Conservation (phyloP, 1,284 basidiomycete species). For the Ganoderma resinaceum region DNA sequence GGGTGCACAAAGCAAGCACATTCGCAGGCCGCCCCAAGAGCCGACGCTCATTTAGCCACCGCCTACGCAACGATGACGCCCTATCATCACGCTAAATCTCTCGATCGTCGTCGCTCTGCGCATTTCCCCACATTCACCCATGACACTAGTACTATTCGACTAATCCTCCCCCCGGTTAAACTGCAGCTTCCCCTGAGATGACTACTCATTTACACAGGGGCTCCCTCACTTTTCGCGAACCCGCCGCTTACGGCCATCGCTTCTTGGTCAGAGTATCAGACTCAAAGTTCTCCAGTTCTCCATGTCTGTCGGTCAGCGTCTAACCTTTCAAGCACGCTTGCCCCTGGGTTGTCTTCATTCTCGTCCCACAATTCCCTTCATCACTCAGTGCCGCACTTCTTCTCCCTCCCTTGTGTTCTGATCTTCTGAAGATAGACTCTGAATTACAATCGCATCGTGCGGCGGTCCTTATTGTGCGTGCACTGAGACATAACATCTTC, state of each 20-base stretch:
- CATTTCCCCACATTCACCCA: neutral
- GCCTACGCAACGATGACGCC: neutral
- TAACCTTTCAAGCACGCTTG: neutral
- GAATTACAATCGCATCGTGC: neutral
- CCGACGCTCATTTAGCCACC: neutral
- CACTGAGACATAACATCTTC: neutral
- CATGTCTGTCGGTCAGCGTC: neutral
- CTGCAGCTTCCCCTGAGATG: neutral
- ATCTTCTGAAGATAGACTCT: neutral
- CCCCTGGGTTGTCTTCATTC: too few relatives aligned
- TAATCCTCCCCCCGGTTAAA: neutral
- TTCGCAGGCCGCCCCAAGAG: neutral
- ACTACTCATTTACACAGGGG: too few relatives aligned
- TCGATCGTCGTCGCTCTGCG: neutral
- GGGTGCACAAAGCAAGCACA: neutral
- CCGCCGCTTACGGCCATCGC: neutral
- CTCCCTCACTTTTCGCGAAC: neutral
- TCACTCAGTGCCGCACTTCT: neutral
- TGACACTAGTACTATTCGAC: neutral
- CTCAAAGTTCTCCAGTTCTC: constrained; percentile 1
- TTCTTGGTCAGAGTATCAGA: neutral
- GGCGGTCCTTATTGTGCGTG: too few relatives aligned
- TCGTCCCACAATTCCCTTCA: neutral
- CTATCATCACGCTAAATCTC: neutral
- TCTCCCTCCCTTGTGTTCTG: too few relatives aligned